Base-by-base conservation (phyloP, 1,139 yeast species). In the Zygosaccharomyces sapae region DNA sequence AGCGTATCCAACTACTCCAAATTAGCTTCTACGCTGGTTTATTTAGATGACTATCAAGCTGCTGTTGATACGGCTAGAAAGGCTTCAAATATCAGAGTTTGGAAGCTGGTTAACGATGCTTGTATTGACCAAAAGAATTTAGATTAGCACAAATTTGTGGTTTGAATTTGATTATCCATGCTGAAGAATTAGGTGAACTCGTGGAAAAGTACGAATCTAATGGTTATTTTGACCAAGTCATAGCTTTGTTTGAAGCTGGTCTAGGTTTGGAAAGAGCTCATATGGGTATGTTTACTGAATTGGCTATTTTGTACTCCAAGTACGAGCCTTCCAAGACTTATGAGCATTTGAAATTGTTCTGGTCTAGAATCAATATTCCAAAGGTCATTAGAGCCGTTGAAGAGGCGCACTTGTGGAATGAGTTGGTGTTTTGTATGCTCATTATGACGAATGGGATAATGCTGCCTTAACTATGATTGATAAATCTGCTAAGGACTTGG, bases 51-150 rank as follows among this genome's bases (percentile, higher is more conserved):
- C 67, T 89, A 89, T 70, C 97, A 92, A 72, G 83, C 88, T 48
- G 98, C 99, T 43, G 98, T 92, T 55, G 98, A 92, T 65, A 89
- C 97, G 70, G 99, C 98, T 18, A 86, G 98, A 75, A 94, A 92
- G 72, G 98, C 98, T 3, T 86, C 96, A 40, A 90, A 89, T 70
- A 81, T 84, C 54, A 79, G 77, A 63, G 98, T 92, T 37, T 92
- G 99, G 99, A 92, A 89, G 70, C 95, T 90, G 70, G 99, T 92
- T 46, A 88, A 89, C 69, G 86, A 83, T 66, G 98, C 97, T 22
- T 92, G 98, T 79, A 83, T 92, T 67, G 96, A 85, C 63, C 87
- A 88, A 72, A 83, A 69, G 98, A 92, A 69, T 94, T 92, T 77
- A 82, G 96, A 69, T 77, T 92, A 59, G 98, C 98, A 8, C 98